Percentiles rank a stretch among this genome's conserved stretches.
These are phyloP conservation scores for Papiliotrema terrestris DNA, from an alignment of 1,284 basidiomycete genomes.

Conservation along the genomic window DNA sequence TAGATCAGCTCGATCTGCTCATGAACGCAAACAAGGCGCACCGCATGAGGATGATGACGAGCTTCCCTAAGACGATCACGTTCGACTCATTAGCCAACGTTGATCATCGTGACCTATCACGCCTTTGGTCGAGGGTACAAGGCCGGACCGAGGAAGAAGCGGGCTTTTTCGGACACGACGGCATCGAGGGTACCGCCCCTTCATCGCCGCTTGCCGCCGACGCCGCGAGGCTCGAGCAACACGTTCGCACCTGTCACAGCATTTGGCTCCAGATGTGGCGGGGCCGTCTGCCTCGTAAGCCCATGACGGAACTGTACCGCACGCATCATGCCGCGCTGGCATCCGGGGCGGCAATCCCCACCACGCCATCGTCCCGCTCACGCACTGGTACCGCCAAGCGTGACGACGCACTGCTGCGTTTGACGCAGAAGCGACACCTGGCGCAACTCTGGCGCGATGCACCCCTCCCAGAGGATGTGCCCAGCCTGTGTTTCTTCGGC, in stretches of 20 bases:
- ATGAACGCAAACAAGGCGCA: constrained; percentile 1
- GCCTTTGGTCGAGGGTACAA: not conserved
- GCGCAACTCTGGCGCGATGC: constrained; percentile 22
- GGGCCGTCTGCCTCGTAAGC: not conserved
- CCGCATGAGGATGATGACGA: not conserved
- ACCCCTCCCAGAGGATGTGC: constrained; percentile 5
- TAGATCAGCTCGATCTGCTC: constrained; percentile 30
- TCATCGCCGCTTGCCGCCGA: not conserved
- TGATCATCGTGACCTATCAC: not conserved
- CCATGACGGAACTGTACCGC: not conserved
- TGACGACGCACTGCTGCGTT: not conserved
- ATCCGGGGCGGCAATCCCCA: no score
- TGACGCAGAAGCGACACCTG: constrained; percentile 21
- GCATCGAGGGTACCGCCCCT: no score
- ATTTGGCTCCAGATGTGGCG: constrained; percentile 7
- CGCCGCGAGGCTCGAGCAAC: constrained; percentile 5
- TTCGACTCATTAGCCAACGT: not conserved
- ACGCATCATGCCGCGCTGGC: no score
- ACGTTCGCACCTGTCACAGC: constrained; percentile 9
- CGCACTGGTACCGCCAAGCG: not conserved
- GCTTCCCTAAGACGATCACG: not conserved
- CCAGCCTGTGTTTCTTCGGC: constrained; percentile 8
- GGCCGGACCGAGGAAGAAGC: no score
- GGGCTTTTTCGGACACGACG: no score
- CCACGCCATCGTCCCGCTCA: not conserved